Conservation (phyloP, 352 stramenopile species). For the Globisporangium okanoganense region DNA sequence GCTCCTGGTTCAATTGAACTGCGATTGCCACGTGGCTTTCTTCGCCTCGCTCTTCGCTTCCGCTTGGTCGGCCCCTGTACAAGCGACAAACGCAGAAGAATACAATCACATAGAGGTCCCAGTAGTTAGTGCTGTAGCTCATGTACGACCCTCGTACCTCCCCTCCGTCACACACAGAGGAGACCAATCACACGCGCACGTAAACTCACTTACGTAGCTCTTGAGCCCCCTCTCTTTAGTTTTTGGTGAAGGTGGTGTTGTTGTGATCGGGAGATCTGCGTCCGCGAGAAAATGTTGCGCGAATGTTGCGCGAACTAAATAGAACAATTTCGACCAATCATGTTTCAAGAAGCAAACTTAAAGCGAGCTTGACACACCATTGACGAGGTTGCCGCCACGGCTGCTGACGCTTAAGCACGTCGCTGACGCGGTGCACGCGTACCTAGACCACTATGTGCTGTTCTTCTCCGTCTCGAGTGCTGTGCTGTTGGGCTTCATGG, state of each 20-base stretch:
- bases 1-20: not conserved
- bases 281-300: conserved; percentile 4
- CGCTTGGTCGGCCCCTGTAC: not conserved
- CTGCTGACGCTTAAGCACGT: too few relatives aligned
- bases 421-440: too few relatives aligned
- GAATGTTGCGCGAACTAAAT: not conserved
- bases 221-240: not conserved
- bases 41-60: not conserved
- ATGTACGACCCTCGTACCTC: not conserved
- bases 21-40: conserved; percentile 3
- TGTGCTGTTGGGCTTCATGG: too few relatives aligned
- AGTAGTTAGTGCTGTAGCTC: not conserved
- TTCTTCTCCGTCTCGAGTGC: too few relatives aligned
- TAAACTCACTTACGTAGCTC: conserved; percentile 2
- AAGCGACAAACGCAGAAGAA: not conserved
- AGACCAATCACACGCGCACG: not conserved
- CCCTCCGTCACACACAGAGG: not conserved
- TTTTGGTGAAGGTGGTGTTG: conserved; percentile 7
- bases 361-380: too few relatives aligned
- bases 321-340: not conserved
- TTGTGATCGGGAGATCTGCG: conserved; percentile 10
- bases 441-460: too few relatives aligned
- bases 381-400: too few relatives aligned
- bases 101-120: not conserved
- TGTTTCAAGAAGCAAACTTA: not conserved